Conservation (phyloP, 2,329 filamentous ascomycete species). For the Pochonia chlamydosporia region DNA sequence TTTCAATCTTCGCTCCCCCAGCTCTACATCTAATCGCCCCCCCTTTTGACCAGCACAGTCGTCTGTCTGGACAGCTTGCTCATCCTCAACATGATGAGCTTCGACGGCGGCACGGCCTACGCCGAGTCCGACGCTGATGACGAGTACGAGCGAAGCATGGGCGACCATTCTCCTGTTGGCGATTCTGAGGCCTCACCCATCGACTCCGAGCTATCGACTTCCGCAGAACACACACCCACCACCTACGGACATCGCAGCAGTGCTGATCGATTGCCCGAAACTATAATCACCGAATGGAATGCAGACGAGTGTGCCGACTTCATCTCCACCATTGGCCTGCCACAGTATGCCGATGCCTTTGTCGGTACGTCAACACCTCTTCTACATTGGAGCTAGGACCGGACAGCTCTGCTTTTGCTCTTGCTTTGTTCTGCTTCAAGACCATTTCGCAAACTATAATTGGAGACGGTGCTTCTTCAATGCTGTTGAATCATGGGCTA, state of each 20-base stretch:
- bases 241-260: slow-evolving; percentile 64
- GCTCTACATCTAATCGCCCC: neutral
- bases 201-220: slow-evolving; percentile 65
- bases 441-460: neutral
- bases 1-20: neutral
- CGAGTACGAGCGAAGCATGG: slow-evolving; percentile 71
- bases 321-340: slow-evolving; percentile 69
- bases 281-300: slow-evolving; percentile 73
- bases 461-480: neutral
- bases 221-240: slow-evolving; percentile 71
- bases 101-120: slow-evolving; percentile 63
- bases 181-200: slow-evolving; percentile 66
- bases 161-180: slow-evolving; percentile 61
- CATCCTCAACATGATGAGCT: slow-evolving; percentile 43
- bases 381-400: too few species aligned
- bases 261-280: slow-evolving; percentile 63
- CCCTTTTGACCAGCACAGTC: neutral
- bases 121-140: slow-evolving; percentile 78
- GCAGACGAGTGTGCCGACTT: slow-evolving; percentile 89
- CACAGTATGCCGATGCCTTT: slow-evolving; percentile 78
- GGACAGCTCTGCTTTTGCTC: neutral
- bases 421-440: neutral
- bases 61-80: neutral
- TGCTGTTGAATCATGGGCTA: slow-evolving; percentile 6
- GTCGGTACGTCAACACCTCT: slow-evolving; percentile 74